Evolutionary conservation across 2,329 filamentous ascomycete species (phyloP), one percentile per base, ranked within the genome.

Genomic region (Sodiomyces alkalinus): DNA sequence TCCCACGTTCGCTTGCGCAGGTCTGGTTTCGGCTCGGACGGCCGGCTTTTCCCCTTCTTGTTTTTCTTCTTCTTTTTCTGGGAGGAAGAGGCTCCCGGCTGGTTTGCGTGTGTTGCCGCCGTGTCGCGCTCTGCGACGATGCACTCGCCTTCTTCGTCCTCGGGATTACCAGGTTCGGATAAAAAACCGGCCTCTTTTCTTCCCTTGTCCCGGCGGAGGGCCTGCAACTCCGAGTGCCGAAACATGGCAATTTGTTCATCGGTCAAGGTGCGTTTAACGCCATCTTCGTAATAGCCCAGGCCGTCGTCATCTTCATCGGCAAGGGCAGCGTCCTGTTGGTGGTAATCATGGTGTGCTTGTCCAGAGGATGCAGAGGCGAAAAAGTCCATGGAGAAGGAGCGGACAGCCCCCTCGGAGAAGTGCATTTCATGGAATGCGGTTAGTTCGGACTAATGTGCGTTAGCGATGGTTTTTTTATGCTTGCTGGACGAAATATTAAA

Each of bases 171-270:
- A 17, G 47, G 43, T 31, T 52, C 33, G n/a, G n/a, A n/a, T n/a
- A n/a, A n/a, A n/a, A n/a, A n/a, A n/a, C n/a, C n/a, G 9, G 19
- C 27, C 6, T 24, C 17, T 13, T 27, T 21, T n/a, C n/a, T n/a
- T n/a, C n/a, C n/a, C n/a, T n/a, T n/a, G n/a, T n/a, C n/a, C 36
- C 70, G 69, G 16, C 80, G 58, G 21, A 92, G 57, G 9, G 69
- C 55, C 44, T 90, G 75, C 14, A 92, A 67, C 51, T 96, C 87
- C 3, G 80, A 87, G 46, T 92, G 82, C 35, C 86, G 68, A 48
- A 94, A 94, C 35, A 93, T 87, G 29, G 72, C 71, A 40, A 94
- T 82, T 56, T 94, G 81, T 41, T 85, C 80, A 44, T 94, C 81
- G 7, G 86, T 94, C 42, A 96, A 61, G 12, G 85, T 93, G 22